Conservation (phyloP, 2,329 filamentous ascomycete genomes). For the Botrytis medusae region DNA sequence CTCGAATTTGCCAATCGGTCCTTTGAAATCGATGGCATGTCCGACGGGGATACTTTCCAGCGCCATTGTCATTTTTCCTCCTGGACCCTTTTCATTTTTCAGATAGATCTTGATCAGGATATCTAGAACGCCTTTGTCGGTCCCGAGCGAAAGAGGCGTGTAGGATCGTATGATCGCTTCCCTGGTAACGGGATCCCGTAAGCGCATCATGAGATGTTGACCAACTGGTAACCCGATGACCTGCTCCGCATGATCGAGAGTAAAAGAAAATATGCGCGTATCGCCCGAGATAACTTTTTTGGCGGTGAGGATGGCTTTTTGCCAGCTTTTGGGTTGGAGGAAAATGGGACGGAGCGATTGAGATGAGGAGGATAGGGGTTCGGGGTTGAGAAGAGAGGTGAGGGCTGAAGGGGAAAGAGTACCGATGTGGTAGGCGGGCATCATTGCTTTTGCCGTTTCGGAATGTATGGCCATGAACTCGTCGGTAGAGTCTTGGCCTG, state of each 20-base stretch:
- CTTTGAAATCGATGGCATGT: constrained; percentile 79
- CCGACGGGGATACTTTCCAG: constrained; percentile 72
- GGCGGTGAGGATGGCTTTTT: constrained; percentile 65
- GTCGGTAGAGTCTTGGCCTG: constrained; percentile 79
- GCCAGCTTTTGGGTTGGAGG: constrained; percentile 71
- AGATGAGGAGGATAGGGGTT: constrained; percentile 38
- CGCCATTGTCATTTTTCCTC: constrained; percentile 80
- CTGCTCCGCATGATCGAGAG: constrained; percentile 70
- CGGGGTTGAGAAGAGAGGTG: constrained; percentile 40
- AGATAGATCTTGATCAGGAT: constrained; percentile 83
- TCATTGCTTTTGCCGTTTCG: constrained; percentile 89
- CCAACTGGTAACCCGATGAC: constrained; percentile 75
- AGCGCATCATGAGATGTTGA: constrained; percentile 82
- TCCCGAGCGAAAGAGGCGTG: constrained; percentile 73
- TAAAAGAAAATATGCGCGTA: constrained; percentile 78
- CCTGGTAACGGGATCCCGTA: constrained; percentile 67
- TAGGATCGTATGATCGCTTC: constrained; percentile 83
- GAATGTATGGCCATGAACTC: constrained; percentile 94
- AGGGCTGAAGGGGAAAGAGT: constrained; percentile 63
- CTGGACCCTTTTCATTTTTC: constrained; percentile 54
- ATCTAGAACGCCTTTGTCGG: constrained; percentile 63
- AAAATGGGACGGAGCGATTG: constrained; percentile 59
- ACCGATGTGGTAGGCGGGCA: constrained; percentile 82
- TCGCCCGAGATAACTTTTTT: constrained; percentile 74
- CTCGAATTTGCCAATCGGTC: constrained; percentile 81